Evolutionary conservation across 2,329 filamentous ascomycete genomes (phyloP), one percentile per base, ranked within the genome.

Genomic region (Pestalotiopsis sp.): DNA sequence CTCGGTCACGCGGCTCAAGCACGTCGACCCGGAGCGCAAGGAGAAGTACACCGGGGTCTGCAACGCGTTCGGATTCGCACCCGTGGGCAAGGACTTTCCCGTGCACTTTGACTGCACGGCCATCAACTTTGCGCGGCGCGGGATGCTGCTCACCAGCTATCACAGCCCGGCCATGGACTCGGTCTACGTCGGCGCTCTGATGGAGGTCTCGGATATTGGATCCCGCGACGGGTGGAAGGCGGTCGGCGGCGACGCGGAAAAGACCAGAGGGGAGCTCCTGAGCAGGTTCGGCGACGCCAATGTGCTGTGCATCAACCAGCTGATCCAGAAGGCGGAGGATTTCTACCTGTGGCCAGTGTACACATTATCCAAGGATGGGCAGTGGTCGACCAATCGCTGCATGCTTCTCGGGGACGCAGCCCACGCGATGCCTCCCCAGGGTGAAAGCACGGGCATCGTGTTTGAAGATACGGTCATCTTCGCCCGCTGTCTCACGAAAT

Each of bases 391-490:
- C 1, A 25, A 40, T 23, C 38, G 67, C 1, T 68, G 67, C 13
- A 68, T 68, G 67, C 63, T 68, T 2, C 63, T 68, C 0, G 67
- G 67, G 3, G 67, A 68, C 31, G 67, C 67, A 3, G 67, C 67
- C 6, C 67, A 68, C 25, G 67, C 67, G 14, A 68, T 68, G 67
- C 67, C 67, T 25, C 67, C 67, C 6, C 67, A 68, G 27, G 67
- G 67, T 31, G 67, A 68, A 25, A 68, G 67, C 31, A 68, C 67
- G 12, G 67, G 63, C 17, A 66, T 68, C 57, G 67, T 68, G 2
- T 63, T 68, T 31, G 67, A 68, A 40, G 67, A 68, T 27, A 68
- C 67, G 4, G 67, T 68, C 25, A 38, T 68, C 27, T 66, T 68
- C 20, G 27, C 67, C 12, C 67, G 67, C 12, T 68, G 63, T 20